Percentiles rank a stretch among this genome's conserved stretches.
Evolutionary conservation across 495 filamentous ascomycete species (phyloP).

Genomic region (Talaromyces ruber): DNA sequence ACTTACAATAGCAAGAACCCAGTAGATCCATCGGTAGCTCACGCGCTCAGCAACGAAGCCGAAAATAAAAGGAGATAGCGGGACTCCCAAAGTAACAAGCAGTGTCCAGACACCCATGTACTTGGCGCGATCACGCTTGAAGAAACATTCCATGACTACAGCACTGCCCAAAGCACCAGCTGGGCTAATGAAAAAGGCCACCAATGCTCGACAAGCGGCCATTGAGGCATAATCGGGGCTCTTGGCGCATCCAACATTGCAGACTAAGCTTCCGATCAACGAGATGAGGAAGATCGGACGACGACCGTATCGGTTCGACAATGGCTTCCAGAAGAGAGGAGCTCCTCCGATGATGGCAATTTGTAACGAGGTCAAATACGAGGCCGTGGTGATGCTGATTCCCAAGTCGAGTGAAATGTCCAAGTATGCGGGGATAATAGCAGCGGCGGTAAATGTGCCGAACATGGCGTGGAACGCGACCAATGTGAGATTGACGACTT

Average conservation of each 20-base stretch:
- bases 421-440: constrained; percentile 32
- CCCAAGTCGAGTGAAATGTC: constrained; percentile 21
- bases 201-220: constrained; percentile 23
- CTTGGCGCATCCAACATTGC: constrained; percentile 21
- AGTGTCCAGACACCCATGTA: constrained; percentile 43
- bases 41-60: constrained; percentile 20
- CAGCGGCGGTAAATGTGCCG: constrained; percentile 32
- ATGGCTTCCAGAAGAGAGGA: constrained; percentile 30
- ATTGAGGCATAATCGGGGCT: constrained; percentile 16
- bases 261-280: constrained; percentile 16
- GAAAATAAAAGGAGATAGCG: constrained; percentile 23
- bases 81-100: constrained; percentile 30
- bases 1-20: constrained; percentile 18
- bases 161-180: constrained; percentile 35
- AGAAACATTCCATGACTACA: constrained; percentile 39
- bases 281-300: constrained; percentile 29
- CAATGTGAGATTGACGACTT: constrained; percentile 28
- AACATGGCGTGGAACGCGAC: constrained; percentile 34
- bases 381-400: constrained; percentile 17
- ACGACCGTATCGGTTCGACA: constrained; percentile 32
- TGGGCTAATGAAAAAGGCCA: constrained; percentile 30
- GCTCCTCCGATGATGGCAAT: constrained; percentile 27
- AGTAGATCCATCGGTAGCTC: constrained; percentile 22
- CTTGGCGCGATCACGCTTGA: constrained; percentile 30
- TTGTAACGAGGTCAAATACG: constrained; percentile 27